Percentiles rank a stretch among this genome's conserved stretches.
Evolutionary conservation across 306 rosid genomes (phyloP).

Genomic region (Sophora flavescens): DNA sequence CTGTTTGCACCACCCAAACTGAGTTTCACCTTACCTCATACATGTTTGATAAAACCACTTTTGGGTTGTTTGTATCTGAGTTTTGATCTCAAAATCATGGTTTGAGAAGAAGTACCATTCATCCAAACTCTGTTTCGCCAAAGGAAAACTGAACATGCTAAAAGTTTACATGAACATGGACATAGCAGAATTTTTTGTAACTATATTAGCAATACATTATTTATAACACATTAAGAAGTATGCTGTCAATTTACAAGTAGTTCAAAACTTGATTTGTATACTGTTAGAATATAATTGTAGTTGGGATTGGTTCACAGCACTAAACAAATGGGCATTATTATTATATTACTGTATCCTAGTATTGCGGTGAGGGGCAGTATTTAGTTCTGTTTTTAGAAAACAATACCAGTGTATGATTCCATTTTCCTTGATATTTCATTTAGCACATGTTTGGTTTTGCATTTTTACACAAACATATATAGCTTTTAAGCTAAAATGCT

Average conservation of each 20-base stretch:
- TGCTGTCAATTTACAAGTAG: background rate
- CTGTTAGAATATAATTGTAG: background rate
- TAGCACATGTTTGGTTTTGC: constrained; percentile 18
- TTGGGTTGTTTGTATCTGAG: background rate
- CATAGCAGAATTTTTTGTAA: background rate
- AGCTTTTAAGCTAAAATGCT: background rate
- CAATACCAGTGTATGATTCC: constrained; percentile 9
- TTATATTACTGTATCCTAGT: background rate
- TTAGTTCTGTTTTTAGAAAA: constrained; percentile 15
- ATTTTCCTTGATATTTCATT: constrained; percentile 37
- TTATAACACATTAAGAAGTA: constrained; percentile 6
- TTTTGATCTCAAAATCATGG: background rate
- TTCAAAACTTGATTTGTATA: constrained; percentile 9
- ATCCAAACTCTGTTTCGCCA: background rate
- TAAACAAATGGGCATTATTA: background rate
- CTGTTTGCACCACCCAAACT: background rate
- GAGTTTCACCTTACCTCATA: background rate
- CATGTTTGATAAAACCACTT: background rate
- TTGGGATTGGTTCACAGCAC: background rate
- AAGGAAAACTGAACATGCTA: background rate
- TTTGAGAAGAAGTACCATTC: background rate
- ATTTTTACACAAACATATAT: constrained; percentile 15
- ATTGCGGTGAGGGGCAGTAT: constrained; percentile 2
- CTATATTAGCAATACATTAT: constrained; percentile 7
- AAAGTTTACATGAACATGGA: constrained; percentile 28